A percentile compares a stretch with the other conserved stretches of the same genome.
Evolutionary conservation across 2,329 filamentous ascomycete species (phyloP).

Genomic region (Graphium sp.): DNA sequence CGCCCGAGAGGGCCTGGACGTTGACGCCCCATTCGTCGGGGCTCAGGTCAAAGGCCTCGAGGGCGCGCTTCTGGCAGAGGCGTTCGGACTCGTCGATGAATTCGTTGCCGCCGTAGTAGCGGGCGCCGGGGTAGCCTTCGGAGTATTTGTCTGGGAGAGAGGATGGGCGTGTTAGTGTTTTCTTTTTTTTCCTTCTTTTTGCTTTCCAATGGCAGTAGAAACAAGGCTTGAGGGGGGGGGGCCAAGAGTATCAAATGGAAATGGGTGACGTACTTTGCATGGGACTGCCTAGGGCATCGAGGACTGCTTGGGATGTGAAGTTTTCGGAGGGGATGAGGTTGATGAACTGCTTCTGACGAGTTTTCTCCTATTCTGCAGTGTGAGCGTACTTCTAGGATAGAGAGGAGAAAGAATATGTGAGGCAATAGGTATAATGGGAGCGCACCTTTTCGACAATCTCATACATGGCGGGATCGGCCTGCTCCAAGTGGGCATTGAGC

Average conservation of each 20-base stretch:
- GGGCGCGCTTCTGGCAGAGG: constrained; percentile 76
- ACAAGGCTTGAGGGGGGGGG: constrained; percentile 1
- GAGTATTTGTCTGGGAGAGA: constrained; percentile 73
- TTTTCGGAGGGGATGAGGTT: constrained; percentile 94
- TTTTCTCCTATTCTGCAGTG: constrained; percentile 56
- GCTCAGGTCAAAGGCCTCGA: constrained; percentile 74
- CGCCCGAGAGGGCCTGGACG: constrained; percentile 73
- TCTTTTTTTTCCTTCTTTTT: neutral
- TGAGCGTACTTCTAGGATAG: neutral
- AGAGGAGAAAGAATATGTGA: constrained; percentile 2
- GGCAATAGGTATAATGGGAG: neutral
- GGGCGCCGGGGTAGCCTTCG: constrained; percentile 88
- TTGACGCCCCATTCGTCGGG: constrained; percentile 91
- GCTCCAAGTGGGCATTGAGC: constrained; percentile 59
- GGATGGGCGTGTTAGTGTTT: constrained; percentile 12
- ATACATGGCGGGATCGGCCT: constrained; percentile 75
- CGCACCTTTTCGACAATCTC: constrained; percentile 79
- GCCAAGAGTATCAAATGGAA: neutral
- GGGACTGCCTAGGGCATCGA: constrained; percentile 80
- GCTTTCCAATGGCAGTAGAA: too few relatives aligned
- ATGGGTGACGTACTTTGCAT: constrained; percentile 60
- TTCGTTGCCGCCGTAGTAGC: constrained; percentile 95
- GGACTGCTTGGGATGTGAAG: constrained; percentile 83
- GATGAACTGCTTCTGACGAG: constrained; percentile 93
- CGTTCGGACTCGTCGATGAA: constrained; percentile 85